Base-by-base conservation (phyloP, 1,284 basidiomycete genomes). In the Anthracocystis panici-leucophaei region DNA sequence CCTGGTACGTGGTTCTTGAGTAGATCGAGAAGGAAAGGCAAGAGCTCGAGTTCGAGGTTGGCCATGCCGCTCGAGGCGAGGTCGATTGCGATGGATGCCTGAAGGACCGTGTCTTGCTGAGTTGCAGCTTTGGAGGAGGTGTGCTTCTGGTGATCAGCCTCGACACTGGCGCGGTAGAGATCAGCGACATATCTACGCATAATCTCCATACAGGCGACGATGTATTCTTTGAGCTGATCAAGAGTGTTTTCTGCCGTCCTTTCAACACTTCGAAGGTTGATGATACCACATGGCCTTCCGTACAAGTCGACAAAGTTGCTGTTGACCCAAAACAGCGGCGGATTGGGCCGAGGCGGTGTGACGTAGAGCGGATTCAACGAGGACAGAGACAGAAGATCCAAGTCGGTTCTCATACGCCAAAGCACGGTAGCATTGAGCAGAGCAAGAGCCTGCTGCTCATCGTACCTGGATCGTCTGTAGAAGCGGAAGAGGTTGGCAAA, bases 1-100 rank as follows among this genome's bases (percentile, higher is more conserved):
- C 82, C 81, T 0, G 83, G 83, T 27, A 79, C 80, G 50, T 84
- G 82, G 41, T 82, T 83, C 61, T 84, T 84, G 57, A 84, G 69
- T 53, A 84, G 50, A 57, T 84, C 83, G 21, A 82, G 51, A 8
- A 84, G 55, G 65, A 84, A 84, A 2, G 83, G 83, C 6, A 84
- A 38, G 20, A 84, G 69, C 59, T 84, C 83, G 21, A 84, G 62
- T 51, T 84, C 83, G 33, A 84, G 63, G 49, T 84, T 84, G 35
- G 80, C 73, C 65, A 83, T 81, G 25, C 81, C 81, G 31, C 71
- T 67, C 8, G 65, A 64, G 2, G 53, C 52, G 18, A 85, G 60
- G 53, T 82, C 83, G 55, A 84, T 50, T 29, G 76, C 67, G 12
- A 81, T 70, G 27, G 71, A 64, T n/a, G 77, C 72, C 57, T 84